Base-by-base conservation (phyloP, 495 filamentous ascomycete species). In the Penicillium mononematosum region DNA sequence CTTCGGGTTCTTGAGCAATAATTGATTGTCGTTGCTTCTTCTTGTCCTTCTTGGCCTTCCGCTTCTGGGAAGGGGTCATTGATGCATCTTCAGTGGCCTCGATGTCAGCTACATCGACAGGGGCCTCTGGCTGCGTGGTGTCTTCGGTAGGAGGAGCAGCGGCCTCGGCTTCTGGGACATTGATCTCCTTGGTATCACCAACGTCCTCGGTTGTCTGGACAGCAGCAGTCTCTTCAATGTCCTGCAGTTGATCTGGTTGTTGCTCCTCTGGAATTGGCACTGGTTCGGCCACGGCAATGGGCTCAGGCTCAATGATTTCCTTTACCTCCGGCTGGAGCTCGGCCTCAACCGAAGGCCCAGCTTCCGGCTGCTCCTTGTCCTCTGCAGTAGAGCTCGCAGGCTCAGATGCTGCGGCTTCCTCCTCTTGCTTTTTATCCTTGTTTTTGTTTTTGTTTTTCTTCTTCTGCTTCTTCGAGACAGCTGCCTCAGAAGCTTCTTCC, bases 41-140 rank as follows among this genome's bases (percentile, higher is more conserved):
- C 59, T 66, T 69, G 22, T 74, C 63, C 47, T 72, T 74, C 53
- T 75, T 66, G 58, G 65, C 67, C 61, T 61, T 29, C 25, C 68
- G 65, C 51, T 60, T 64, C n/a, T 55, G 53, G 9, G 53, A 44
- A 38, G 53, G 29, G 9, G 53, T 55, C 53, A 55, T 55, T 6
- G 20, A n/a, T 8, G 20, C 32, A 12, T 46, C 43, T 20, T 55
- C 53, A 20, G 43, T 44, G 4, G 29, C 20, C 22, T 55, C 43
- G 6, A 16, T 24, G 3, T 16, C 19, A 0, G 22, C 53, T 22
- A 4, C 19, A 11, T 46, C 24, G 10, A 22, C 31, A 14, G 54
- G 38, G 12, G 24, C 6, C 32, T 46, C 56, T 25, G 57, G 55
- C n/a, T 17, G 39, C 45, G 56, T 38, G 17, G 20, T 11, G 14